Percentiles rank a stretch among this genome's conserved stretches.
Conservation (phyloP, 2,329 filamentous ascomycete species). For the Pseudogymnoascus pannorum region DNA sequence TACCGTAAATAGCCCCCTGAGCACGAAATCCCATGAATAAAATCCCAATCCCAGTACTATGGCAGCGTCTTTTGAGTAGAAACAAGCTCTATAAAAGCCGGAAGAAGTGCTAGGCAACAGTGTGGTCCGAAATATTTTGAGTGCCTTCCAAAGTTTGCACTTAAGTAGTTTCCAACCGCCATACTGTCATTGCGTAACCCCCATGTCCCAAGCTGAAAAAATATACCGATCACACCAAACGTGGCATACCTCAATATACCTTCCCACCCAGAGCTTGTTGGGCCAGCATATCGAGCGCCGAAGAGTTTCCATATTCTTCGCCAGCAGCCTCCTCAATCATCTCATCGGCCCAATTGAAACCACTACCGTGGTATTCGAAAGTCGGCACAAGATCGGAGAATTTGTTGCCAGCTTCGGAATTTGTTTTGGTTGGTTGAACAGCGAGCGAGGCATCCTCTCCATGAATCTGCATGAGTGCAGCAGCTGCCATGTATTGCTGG, state of each 20-base stretch:
- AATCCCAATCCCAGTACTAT: neutral
- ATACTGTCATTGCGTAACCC: neutral
- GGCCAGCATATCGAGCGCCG: neutral
- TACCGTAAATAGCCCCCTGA: neutral
- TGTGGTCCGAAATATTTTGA: neutral
- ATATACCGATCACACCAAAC: neutral
- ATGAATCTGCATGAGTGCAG: neutral
- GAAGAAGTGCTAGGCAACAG: no score
- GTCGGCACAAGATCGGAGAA: neutral
- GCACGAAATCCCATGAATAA: neutral
- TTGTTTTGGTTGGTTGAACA: neutral
- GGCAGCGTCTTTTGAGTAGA: neutral
- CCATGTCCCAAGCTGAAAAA: neutral
- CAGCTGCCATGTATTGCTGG: neutral
- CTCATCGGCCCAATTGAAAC: neutral
- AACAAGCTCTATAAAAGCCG: neutral
- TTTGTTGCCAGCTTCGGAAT: neutral
- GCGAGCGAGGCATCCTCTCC: neutral
- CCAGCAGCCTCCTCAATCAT: neutral
- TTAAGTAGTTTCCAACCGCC: neutral
- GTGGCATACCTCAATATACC: neutral
- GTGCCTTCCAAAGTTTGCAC: neutral
- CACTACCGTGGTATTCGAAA: neutral
- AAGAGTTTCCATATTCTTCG: neutral
- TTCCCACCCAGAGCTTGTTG: neutral